Base-by-base conservation (phyloP, 768 basidiomycete species). In the Tricholoma terreum region DNA sequence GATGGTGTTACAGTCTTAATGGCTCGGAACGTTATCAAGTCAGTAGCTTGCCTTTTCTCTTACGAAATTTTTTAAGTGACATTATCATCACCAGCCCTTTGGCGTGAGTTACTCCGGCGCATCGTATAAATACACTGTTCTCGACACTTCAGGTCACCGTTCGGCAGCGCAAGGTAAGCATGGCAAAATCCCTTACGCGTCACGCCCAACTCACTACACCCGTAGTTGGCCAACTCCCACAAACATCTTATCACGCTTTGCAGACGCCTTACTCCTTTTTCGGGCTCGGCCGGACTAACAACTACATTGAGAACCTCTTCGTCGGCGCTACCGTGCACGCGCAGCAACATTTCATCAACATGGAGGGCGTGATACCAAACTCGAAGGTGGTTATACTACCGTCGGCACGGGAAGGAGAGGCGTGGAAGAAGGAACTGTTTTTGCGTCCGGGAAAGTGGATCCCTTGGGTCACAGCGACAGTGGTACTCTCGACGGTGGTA, bases 291-390 rank as follows among this genome's bases (percentile, higher is more conserved):
- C 85, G 97, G 40, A 98, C 95, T 14, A 99, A 99, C 73, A 99
- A 99, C 70, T 99, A 99, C 73, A 94, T 99, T 65, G 97, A 99
- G 79, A 98, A 98, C 70, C 81, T 99, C 2, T 97, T 97, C 69
- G 91, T 98, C 17, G 97, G 97, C 14, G 88, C 93, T 4, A 96
- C 94, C 6, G 80, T 90, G 30, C 86, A 92, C 58, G 70, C 78
- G 0, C 68, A 77, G 34, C 68, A 85, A 33, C 92, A 96, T 67
- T 92, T 80, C 62, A 94, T 96, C 69, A 87, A 89, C 68, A 89
- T 98, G 82, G 97, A 98, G 68, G 95, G 95, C 24, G 89, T 99
- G 33, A 94, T 99, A 45, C 97, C 97, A 0, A 98, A 99, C 69
- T 97, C 94, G 3, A 93, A 94, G 61, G 85, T 99, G 12, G 89